A percentile compares a stretch with the other conserved stretches of the same genome.
phyloP scores from a whole-genome alignment of 192 early-diverging fungal genomes.

The Tieghemiomyces parasiticus region DNA sequence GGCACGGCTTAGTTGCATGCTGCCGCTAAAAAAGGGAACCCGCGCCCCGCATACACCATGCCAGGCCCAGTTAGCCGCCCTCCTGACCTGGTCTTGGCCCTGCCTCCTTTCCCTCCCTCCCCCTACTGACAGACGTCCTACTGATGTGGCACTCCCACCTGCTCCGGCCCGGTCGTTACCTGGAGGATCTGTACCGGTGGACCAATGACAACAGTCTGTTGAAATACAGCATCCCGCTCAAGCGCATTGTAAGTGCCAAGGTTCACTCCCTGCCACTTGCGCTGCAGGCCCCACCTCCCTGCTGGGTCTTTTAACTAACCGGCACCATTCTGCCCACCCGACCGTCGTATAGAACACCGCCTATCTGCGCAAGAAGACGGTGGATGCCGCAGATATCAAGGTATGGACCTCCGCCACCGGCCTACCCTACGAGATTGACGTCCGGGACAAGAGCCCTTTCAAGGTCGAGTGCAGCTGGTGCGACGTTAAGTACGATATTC shows the following conservation, averaged over 20 bases:
- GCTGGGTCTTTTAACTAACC: too few species aligned
- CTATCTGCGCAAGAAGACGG: not conserved
- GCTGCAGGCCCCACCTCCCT: too few species aligned
- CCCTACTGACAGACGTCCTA: not conserved
- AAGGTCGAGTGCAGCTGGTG: not conserved
- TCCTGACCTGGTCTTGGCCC: not conserved
- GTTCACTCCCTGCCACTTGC: too few species aligned
- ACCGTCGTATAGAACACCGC: not conserved
- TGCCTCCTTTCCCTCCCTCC: not conserved
- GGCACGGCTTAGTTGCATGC: not conserved
- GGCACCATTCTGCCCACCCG: too few species aligned
- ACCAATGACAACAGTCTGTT: not conserved
- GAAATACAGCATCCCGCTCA: not conserved
- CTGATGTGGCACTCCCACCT: slow-evolving; percentile 3
- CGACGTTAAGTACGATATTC: not conserved
- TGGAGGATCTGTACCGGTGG: not conserved
- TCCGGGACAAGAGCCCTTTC: not conserved
- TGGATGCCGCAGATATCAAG: not conserved
- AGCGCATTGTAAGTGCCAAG: slow-evolving; percentile 1
- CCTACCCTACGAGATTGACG: slow-evolving; percentile 4
- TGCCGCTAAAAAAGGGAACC: not conserved
- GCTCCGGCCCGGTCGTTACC: not conserved
- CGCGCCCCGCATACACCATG: not conserved
- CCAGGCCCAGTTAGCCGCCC: not conserved
- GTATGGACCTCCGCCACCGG: not conserved